Base-by-base conservation (phyloP, 352 stramenopile species). In the Phytophthora sojae region DNA sequence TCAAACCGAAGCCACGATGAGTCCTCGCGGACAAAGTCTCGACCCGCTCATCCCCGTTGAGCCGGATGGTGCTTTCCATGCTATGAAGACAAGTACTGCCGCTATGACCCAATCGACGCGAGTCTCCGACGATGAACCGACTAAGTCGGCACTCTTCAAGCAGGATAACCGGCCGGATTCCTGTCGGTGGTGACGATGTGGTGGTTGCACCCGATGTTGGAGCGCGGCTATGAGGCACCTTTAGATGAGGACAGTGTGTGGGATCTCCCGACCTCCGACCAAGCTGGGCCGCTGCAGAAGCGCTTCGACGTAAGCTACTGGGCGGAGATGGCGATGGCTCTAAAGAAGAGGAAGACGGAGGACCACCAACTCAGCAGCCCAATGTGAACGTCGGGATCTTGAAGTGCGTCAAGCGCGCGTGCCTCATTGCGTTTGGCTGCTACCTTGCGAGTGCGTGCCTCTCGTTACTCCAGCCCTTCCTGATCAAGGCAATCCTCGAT, bases 401-500 rank as follows among this genome's bases (percentile, higher is more conserved):
- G 29, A 32, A 32, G 29, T 32, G 29, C 8, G 29, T 32, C 29
- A 32, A 8, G 29, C 29, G 4, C 29, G 29, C 29, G 29, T 32
- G 29, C 29, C 29, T 32, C 29, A 32, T 32, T 32, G 29, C 29
- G 5, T 32, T 32, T 32, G 29, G 29, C 29, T 32, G 29, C 29
- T 32, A 32, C 29, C 29, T 32, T 32, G 29, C 29, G 4, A 32
- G 29, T 32, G 29, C 29, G 57, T 76, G 11, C 3, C 65, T 85
- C 8, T 82, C 72, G 5, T 64, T 88, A 3, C 35, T 44, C 11
- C 79, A 84, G 69, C 81, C 79, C 32, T 69, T 89, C 45, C 61
- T 90, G 55, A 86, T 90, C 77, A 90, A 88, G 53, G 67, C 77
- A 32, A 73, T 90, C 29, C 61, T 90, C 4, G 56, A 86, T 57